Percentiles rank a stretch among this genome's conserved stretches.
These are phyloP conservation scores for Periconia digitata DNA, from an alignment of 2,329 filamentous ascomycete genomes.

Conservation along the genomic window DNA sequence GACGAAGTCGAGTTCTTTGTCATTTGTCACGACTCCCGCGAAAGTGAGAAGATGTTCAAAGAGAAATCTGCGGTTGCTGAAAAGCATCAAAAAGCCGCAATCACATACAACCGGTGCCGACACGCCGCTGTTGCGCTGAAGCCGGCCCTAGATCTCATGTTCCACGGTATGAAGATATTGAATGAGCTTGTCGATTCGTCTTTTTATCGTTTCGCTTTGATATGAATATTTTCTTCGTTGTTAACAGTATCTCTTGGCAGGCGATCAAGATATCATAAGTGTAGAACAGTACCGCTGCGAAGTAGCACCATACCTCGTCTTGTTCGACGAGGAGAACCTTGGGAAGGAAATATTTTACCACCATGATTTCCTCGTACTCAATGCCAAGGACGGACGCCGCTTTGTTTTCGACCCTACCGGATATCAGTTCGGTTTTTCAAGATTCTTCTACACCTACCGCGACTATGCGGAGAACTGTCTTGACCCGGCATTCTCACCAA, in stretches of 20 bases:
- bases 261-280: not conserved
- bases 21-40: too few species aligned
- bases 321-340: not conserved
- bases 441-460: not conserved
- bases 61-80: not conserved
- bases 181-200: too few species aligned
- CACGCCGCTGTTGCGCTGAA: not conserved
- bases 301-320: not conserved
- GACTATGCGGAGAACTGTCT: not conserved
- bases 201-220: not conserved
- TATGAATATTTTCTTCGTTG: not conserved
- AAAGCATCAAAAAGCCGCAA: not conserved
- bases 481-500: too few species aligned
- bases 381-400: not conserved
- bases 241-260: not conserved
- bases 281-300: not conserved
- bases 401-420: constrained; percentile 5
- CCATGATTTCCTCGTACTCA: not conserved
- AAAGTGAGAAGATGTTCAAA: not conserved
- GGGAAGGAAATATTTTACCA: not conserved
- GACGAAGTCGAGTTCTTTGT: not conserved
- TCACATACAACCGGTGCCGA: not conserved
- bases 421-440: constrained; percentile 3
- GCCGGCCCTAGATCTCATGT: not conserved
- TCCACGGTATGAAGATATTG: not conserved